These are phyloP conservation scores for Mycena pura DNA, from an alignment of 768 basidiomycete species.

Conservation along the genomic window DNA sequence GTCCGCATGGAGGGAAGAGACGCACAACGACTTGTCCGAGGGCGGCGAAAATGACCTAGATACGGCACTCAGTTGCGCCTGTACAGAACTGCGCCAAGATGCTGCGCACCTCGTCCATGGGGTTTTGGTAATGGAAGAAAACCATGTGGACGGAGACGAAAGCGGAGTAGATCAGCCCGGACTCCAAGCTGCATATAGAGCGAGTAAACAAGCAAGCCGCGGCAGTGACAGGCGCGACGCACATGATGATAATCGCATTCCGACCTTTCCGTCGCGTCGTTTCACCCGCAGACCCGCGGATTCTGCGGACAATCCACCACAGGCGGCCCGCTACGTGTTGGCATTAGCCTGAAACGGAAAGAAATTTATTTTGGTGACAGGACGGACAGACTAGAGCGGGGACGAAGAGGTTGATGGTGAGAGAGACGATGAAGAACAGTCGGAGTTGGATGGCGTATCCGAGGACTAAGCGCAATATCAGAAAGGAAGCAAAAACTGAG, in stretches of 20 bases:
- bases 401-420: constrained; percentile 41
- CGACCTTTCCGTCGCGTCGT: constrained; percentile 39
- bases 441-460: constrained; percentile 39
- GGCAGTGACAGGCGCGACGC: background rate
- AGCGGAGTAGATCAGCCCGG: constrained; percentile 44
- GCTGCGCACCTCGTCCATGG: constrained; percentile 14
- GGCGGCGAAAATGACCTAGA: constrained; percentile 9
- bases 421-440: constrained; percentile 33
- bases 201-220: background rate
- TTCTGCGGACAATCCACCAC: constrained; percentile 38
- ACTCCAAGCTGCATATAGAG: constrained; percentile 41
- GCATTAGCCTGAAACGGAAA: background rate
- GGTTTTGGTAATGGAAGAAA: constrained; percentile 17
- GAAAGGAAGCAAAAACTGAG: background rate
- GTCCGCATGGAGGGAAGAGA: background rate
- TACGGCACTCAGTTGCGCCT: background rate
- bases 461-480: constrained; percentile 32
- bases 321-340: constrained; percentile 40
- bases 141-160: constrained; percentile 34
- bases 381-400: constrained; percentile 43
- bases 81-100: too few species aligned
- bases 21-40: constrained; percentile 18
- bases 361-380: background rate
- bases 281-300: constrained; percentile 27
- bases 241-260: constrained; percentile 46